Base-by-base conservation (phyloP, 371 early-diverging fungal genomes). In the Lichtheimia ramosa region DNA sequence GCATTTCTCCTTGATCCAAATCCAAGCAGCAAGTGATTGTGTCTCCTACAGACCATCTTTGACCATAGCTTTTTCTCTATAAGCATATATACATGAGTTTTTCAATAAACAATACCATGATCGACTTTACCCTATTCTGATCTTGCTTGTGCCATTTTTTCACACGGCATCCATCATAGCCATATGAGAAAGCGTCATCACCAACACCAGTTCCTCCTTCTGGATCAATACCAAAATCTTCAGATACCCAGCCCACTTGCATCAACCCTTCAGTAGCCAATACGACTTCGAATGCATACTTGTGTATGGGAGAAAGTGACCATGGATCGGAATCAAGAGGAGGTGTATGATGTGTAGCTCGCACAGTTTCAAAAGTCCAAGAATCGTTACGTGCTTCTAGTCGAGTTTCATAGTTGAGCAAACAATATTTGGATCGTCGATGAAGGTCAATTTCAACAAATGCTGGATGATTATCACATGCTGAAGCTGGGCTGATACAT, bases 291-390 rank as follows among this genome's bases (percentile, higher is more conserved):
- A 74, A 92, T 2, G 77, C 81, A 48, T 72, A 89, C 16, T 23
- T 84, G 83, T 39, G 57, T 5, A 7, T 34, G n/a, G n/a, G 7
- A 13, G 20, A 42, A 6, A 4, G 28, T 43, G 24, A 41, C 43
- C 55, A 53, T 10, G 1, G 5, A 18, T 49, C 41, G 5, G 53
- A 46, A 12, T 53, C 53, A 8, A 3, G 18, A 10, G 62, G 46
- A 8, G 69, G 66, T 4, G 73, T 70, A n/a, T 72, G 68, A 42
- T 74, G 67, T 6, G 75, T 82, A 0, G 71, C 69, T 3, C 75
- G 64, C 6, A 84, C 70, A n/a, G 83, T 88, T 63, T 89, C 89
- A 70, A 91, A 91, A 0, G 89, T 87, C 92, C 92, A 91, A 0
- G 80, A 69, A 46, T 79, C 76, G 42, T 79, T 79, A 2, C 80